Evolutionary conservation across 78 protist species (phyloP).

Genomic region (Guillardia theta): DNA sequence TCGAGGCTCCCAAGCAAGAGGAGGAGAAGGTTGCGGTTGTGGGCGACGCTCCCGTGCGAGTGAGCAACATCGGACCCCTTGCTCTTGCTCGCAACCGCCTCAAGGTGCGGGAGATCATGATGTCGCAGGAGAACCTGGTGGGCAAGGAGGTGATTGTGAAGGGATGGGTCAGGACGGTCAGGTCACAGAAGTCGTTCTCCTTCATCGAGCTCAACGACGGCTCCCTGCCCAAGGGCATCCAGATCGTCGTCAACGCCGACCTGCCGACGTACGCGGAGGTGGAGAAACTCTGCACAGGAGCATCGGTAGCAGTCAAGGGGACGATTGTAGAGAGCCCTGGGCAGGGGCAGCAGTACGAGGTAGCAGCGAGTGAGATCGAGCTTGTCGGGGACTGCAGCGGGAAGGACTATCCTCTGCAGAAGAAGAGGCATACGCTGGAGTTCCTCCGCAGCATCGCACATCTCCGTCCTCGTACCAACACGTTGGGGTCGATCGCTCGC

Average conservation of each 20-base stretch:
- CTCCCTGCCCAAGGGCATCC: background rate
- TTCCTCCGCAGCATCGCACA: slow-evolving; percentile 85
- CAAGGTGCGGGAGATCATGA: background rate
- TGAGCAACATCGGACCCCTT: background rate
- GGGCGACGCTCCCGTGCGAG: no score
- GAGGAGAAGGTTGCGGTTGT: no score
- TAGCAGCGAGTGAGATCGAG: background rate
- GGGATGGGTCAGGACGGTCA: slow-evolving; percentile 55
- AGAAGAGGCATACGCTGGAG: slow-evolving; percentile 82
- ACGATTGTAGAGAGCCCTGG: slow-evolving; percentile 40
- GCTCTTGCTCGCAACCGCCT: background rate
- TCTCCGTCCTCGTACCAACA: slow-evolving; percentile 66
- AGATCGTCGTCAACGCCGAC: background rate
- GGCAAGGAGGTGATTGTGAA: slow-evolving; percentile 40
- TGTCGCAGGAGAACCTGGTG: background rate
- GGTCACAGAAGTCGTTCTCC: slow-evolving; percentile 1
- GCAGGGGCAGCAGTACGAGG: slow-evolving; percentile 39
- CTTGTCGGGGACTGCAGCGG: slow-evolving; percentile 38
- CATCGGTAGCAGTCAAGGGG: slow-evolving; percentile 31
- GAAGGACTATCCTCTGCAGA: slow-evolving; percentile 77
- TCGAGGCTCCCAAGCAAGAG: no score
- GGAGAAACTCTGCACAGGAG: slow-evolving; percentile 40
- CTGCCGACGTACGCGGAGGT: background rate
- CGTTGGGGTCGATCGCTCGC: slow-evolving; percentile 51
- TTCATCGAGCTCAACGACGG: slow-evolving; percentile 62